These are phyloP conservation scores for Ophiocordyceps camponoti-leonardi DNA, from an alignment of 2,329 filamentous ascomycete genomes.

Conservation along the genomic window DNA sequence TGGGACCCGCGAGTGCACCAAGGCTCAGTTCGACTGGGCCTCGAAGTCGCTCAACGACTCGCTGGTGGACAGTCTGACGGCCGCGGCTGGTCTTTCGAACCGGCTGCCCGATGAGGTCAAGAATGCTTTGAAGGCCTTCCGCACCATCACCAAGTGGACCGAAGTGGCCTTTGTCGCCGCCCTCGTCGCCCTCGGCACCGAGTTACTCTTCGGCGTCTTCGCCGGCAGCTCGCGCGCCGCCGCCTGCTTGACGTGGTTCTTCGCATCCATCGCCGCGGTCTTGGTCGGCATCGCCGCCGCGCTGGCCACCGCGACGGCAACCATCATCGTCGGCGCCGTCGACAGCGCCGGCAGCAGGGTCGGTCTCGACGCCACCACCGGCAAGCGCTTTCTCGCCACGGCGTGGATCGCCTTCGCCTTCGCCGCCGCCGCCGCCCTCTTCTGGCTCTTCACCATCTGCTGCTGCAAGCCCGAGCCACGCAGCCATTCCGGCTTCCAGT, in stretches of 20 bases:
- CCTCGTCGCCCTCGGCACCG: conserved; percentile 48
- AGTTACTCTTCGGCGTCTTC: conserved; percentile 64
- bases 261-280: conserved; percentile 44
- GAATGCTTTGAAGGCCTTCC: conserved; percentile 55
- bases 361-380: conserved; percentile 49
- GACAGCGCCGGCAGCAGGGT: conserved; percentile 47
- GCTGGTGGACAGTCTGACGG: conserved; percentile 33
- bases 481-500: conserved; percentile 12
- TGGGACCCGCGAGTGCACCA: conserved; percentile 45
- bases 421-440: conserved; percentile 56
- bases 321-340: conserved; percentile 41
- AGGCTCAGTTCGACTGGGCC: conserved; percentile 60
- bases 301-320: conserved; percentile 59
- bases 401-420: conserved; percentile 72
- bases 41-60: conserved; percentile 50
- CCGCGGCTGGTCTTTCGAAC: conserved; percentile 32
- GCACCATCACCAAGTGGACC: conserved; percentile 62
- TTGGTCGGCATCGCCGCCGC: conserved; percentile 45
- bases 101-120: conserved; percentile 51
- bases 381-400: conserved; percentile 50
- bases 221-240: conserved; percentile 70
- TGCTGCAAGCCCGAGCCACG: conserved; percentile 51
- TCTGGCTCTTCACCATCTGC: conserved; percentile 87
- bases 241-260: conserved; percentile 65
- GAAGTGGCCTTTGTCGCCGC: conserved; percentile 65